phyloP scores from a whole-genome alignment of 2,329 filamentous ascomycete genomes.

The Phialocephala sp. region DNA sequence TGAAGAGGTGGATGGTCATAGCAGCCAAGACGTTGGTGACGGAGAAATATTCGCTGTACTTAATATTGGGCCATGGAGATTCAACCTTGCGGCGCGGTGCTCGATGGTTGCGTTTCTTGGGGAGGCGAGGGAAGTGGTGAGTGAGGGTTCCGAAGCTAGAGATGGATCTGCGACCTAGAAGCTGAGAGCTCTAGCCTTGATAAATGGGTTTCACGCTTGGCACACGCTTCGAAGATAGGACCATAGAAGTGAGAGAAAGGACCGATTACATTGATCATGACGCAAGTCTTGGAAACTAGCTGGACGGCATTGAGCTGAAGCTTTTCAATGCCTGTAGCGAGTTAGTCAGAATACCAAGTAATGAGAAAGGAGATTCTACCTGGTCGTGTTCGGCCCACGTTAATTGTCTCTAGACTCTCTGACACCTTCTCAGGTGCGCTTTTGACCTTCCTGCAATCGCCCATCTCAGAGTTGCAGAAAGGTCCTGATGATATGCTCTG shows the following conservation, averaged over 20 bases:
- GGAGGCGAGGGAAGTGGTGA: constrained; percentile 2
- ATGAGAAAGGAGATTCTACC: not conserved
- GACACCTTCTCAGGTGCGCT: constrained; percentile 56
- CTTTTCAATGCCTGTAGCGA: constrained; percentile 20
- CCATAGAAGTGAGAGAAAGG: constrained; percentile 70
- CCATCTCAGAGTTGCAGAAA: constrained; percentile 68
- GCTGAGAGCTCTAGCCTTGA: not conserved
- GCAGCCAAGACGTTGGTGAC: not conserved
- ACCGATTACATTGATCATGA: constrained; percentile 66
- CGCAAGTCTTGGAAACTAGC: constrained; percentile 47
- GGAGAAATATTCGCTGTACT: not conserved
- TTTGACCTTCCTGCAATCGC: constrained; percentile 67
- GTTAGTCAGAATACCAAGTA: constrained; percentile 46
- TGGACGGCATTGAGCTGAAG: constrained; percentile 18
- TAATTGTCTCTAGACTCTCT: constrained; percentile 57
- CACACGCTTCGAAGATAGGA: constrained; percentile 68
- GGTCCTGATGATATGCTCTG: constrained; percentile 63
- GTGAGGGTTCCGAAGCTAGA: not conserved
- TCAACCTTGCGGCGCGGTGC: not conserved
- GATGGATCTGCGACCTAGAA: not conserved
- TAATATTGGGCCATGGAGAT: not conserved
- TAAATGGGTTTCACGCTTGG: constrained; percentile 66
- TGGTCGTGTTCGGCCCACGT: constrained; percentile 59
- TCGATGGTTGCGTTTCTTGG: not conserved
- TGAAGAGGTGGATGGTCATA: not conserved